A percentile compares a stretch with the other conserved stretches of the same genome.
These are phyloP conservation scores for Aegilops speltoides DNA, from an alignment of 176 grass and related monocot species.

Conservation along the genomic window DNA sequence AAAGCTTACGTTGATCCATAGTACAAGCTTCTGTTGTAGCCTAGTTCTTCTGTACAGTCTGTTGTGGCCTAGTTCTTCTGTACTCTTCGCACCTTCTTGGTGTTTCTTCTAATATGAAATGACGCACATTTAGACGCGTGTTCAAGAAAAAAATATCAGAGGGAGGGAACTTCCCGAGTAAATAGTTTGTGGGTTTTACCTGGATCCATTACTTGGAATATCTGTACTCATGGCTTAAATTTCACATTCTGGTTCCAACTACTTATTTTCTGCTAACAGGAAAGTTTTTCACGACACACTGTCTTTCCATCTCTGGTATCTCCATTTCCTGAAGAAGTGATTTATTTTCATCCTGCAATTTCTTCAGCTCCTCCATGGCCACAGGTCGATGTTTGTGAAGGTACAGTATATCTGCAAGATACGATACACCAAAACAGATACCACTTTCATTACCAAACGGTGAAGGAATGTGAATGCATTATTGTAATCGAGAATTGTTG, in stretches of 20 bases:
- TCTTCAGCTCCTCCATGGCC: conserved; percentile 49
- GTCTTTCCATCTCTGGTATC: conserved; percentile 26
- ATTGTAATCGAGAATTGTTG: not conserved
- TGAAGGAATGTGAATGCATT: not conserved
- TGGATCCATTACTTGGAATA: too few species aligned
- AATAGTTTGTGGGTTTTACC: too few species aligned
- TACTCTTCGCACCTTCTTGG: too few species aligned
- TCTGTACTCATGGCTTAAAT: not conserved
- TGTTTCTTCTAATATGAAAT: too few species aligned
- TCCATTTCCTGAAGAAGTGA: conserved; percentile 39
- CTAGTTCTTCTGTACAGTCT: too few species aligned
- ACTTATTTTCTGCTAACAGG: not conserved
- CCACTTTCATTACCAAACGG: not conserved
- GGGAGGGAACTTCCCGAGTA: too few species aligned
- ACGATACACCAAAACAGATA: not conserved
- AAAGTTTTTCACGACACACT: not conserved
- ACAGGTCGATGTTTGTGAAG: conserved; percentile 51
- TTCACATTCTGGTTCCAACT: not conserved
- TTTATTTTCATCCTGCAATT: conserved; percentile 39
- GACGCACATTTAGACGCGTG: too few species aligned
- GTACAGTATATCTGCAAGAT: conserved; percentile 48
- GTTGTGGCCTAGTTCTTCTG: too few species aligned
- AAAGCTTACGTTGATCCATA: not conserved
- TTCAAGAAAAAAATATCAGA: too few species aligned
- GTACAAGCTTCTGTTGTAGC: not conserved